Conservation (phyloP, 202 grass and related monocot genomes). For the Panicum hallii region DNA sequence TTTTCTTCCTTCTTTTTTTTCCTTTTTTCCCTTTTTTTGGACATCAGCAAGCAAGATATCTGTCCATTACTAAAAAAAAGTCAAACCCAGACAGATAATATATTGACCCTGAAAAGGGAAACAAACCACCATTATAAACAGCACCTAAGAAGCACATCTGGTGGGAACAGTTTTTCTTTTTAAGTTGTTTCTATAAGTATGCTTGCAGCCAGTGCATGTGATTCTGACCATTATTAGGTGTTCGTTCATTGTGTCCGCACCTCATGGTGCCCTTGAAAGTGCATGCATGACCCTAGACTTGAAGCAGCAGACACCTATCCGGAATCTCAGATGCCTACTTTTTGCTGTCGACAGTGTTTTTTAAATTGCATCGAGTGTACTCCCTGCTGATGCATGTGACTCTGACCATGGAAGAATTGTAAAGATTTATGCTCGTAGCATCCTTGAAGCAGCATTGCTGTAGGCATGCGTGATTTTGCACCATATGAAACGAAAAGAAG, state of each 20-base stretch:
- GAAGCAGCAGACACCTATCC: conserved; percentile 24
- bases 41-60: not conserved
- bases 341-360: conserved; percentile 34
- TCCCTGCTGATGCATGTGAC: conserved; percentile 34
- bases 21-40: too few species aligned
- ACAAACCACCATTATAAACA: not conserved
- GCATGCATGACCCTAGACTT: conserved; percentile 30
- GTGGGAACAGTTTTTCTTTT: not conserved
- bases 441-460: conserved; percentile 32
- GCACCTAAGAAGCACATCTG: not conserved
- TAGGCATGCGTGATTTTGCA: conserved; percentile 15
- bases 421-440: not conserved
- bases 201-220: conserved; percentile 23
- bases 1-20: not conserved
- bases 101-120: not conserved
- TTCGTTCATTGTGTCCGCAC: conserved; percentile 25
- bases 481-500: conserved; percentile 37
- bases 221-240: conserved; percentile 38
- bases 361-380: conserved; percentile 18
- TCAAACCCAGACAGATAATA: not conserved
- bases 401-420: conserved; percentile 25
- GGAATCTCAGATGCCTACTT: conserved; percentile 38
- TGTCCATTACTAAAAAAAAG: not conserved
- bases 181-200: not conserved
- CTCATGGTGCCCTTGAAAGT: conserved; percentile 16